Evolutionary conservation across 2,329 filamentous ascomycete species (phyloP).

Genomic region (Pseudocercospora fuligena): DNA sequence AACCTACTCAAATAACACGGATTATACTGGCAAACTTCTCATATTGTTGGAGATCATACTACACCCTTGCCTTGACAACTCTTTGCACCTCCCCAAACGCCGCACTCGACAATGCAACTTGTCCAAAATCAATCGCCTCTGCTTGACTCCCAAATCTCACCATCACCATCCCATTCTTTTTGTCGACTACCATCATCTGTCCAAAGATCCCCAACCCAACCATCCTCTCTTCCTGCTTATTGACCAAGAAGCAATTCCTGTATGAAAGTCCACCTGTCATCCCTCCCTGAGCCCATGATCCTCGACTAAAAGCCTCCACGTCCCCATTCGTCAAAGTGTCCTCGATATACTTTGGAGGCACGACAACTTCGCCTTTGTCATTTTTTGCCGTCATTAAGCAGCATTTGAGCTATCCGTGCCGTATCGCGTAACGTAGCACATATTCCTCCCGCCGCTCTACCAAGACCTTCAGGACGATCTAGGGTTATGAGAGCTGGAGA

Average conservation of each 20-base stretch:
- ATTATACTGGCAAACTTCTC: no score
- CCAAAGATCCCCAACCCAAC: constrained; percentile 31
- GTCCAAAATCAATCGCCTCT: constrained; percentile 14
- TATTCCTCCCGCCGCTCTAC: constrained; percentile 31
- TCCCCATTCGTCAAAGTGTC: constrained; percentile 30
- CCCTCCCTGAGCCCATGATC: background rate
- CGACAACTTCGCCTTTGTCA: constrained; percentile 15
- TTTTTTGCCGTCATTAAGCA: constrained; percentile 21
- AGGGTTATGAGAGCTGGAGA: constrained; percentile 29
- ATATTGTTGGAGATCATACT: background rate
- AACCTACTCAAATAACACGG: background rate
- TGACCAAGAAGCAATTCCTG: constrained; percentile 24
- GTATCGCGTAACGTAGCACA: constrained; percentile 32
- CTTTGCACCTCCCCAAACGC: constrained; percentile 25
- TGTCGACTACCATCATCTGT: constrained; percentile 31
- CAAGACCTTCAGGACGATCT: constrained; percentile 26
- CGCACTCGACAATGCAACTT: constrained; percentile 18
- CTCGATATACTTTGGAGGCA: constrained; percentile 29
- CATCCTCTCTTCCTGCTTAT: constrained; percentile 17
- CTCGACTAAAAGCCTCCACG: constrained; percentile 12
- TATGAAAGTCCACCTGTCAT: constrained; percentile 23
- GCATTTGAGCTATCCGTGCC: constrained; percentile 28
- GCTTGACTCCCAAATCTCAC: constrained; percentile 30
- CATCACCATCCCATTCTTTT: constrained; percentile 31
- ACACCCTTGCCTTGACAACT: background rate